Base-by-base conservation (phyloP, 305 asterid species). In the Salvia sclarea region DNA sequence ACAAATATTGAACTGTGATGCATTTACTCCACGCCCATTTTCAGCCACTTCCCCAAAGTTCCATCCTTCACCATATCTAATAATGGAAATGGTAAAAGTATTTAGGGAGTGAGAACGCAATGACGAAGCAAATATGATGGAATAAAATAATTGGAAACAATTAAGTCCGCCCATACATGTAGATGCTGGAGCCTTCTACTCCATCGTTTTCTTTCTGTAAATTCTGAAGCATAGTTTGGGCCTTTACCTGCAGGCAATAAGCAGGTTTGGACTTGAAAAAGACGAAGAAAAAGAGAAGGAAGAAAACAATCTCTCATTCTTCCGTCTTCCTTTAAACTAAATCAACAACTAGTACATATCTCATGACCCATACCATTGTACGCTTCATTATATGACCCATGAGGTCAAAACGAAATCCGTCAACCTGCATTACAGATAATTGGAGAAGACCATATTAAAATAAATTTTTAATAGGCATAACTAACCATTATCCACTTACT, bases 61-160 rank as follows among this genome's bases (percentile, higher is more conserved):
- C 99, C 99, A 91, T 71, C 99, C 99, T 94, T 94, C 99, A 62
- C 99, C 99, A 74, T 94, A 94, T 78, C 98, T 94, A 72, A 63
- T 73, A 72, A 75, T 22, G 61, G 70, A 68, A 65, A 66, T 64
- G 73, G 13, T 18, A 64, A 9, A 37, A 66, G 31, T 59, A 48
- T 52, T 53, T n/a, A 60, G 6, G 14, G 58, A 53, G n/a, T n/a
- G n/a, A n/a, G n/a, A n/a, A n/a, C 24, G 12, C 22, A 14, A 52
- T 48, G 14, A 55, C 22, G 45, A 62, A 30, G 40, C 48, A 52
- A 20, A 50, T 44, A 62, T 6, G 12, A 64, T 17, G 11, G 8
- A 41, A 18, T 25, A 57, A 68, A 68, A 44, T 57, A 55, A 62
- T 11, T 16, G 7, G 33, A 57, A 54, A 35, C 3, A 62, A 44